Conservation (phyloP, 768 basidiomycete species). For the Lactarius sp. region DNA sequence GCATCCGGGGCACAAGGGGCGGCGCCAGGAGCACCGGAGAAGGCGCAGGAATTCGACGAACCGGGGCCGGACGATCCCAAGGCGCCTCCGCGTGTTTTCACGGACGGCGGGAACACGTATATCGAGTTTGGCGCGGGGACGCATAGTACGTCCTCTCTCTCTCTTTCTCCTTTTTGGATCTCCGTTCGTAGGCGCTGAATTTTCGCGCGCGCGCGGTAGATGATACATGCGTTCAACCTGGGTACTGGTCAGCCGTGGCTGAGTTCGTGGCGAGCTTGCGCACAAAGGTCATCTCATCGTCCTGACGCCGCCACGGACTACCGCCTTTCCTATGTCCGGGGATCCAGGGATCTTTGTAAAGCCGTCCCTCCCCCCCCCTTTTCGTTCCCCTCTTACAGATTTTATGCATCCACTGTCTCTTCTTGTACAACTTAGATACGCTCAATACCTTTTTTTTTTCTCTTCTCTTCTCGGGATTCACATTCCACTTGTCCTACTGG, state of each 20-base stretch:
- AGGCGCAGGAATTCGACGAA: background rate
- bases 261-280: slow-evolving; percentile 27
- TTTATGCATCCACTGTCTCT: background rate
- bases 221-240: slow-evolving; percentile 32
- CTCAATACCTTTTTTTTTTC: background rate
- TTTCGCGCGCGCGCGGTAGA: slow-evolving; percentile 20
- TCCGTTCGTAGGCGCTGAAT: background rate
- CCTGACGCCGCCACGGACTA: background rate
- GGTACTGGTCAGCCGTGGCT: slow-evolving; percentile 31
- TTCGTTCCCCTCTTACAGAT: background rate
- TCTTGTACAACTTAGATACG: background rate
- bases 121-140: slow-evolving; percentile 29
- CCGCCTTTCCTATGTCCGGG: background rate
- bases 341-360: background rate
- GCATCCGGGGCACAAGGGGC: background rate
- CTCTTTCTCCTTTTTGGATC: background rate
- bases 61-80: background rate
- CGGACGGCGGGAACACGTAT: slow-evolving; percentile 25
- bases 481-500: too few species aligned
- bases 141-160: slow-evolving; percentile 28
- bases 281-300: background rate
- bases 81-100: slow-evolving; percentile 17
- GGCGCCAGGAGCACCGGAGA: background rate
- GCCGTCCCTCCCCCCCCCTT: background rate
- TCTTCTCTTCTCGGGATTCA: background rate